These are phyloP conservation scores for Dalbergia cultrata DNA, from an alignment of 306 rosid genomes.

Conservation along the genomic window DNA sequence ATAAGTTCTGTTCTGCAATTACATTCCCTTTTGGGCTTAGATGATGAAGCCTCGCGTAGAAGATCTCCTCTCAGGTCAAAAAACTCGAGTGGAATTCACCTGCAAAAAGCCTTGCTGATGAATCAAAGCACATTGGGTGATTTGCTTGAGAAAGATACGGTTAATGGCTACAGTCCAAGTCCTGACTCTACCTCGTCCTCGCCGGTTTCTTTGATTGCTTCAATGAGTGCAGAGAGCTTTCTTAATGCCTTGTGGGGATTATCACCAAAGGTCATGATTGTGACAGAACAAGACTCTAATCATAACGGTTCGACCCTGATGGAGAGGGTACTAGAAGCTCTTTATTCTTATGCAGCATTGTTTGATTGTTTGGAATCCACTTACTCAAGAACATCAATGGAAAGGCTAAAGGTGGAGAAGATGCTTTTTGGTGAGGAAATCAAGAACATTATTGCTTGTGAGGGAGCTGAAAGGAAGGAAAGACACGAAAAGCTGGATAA, in stretches of 20 bases:
- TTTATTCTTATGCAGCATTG: conserved; percentile 81
- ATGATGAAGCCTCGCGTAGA: conserved; percentile 65
- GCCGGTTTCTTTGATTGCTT: conserved; percentile 55
- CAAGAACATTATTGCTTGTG: conserved; percentile 89
- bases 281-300: conserved; percentile 86
- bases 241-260: conserved; percentile 82
- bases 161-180: conserved; percentile 71
- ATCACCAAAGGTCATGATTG: conserved; percentile 79
- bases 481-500: conserved; percentile 85
- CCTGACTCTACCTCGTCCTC: conserved; percentile 79
- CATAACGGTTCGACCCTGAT: conserved; percentile 81
- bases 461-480: conserved; percentile 85
- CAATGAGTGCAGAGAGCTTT: conserved; percentile 64
- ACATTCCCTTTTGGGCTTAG: conserved; percentile 76
- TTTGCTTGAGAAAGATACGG: conserved; percentile 73
- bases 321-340: conserved; percentile 87
- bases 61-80: conserved; percentile 54
- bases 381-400: conserved; percentile 75
- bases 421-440: conserved; percentile 91
- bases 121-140: conserved; percentile 68
- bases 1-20: conserved; percentile 78
- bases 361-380: conserved; percentile 92
- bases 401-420: conserved; percentile 87
- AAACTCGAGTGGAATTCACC: conserved; percentile 59
- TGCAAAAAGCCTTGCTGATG: conserved; percentile 56